Evolutionary conservation across 129 eudicot genomes (phyloP), one percentile per base, ranked within the genome.

Genomic region (Sambucus nigra): DNA sequence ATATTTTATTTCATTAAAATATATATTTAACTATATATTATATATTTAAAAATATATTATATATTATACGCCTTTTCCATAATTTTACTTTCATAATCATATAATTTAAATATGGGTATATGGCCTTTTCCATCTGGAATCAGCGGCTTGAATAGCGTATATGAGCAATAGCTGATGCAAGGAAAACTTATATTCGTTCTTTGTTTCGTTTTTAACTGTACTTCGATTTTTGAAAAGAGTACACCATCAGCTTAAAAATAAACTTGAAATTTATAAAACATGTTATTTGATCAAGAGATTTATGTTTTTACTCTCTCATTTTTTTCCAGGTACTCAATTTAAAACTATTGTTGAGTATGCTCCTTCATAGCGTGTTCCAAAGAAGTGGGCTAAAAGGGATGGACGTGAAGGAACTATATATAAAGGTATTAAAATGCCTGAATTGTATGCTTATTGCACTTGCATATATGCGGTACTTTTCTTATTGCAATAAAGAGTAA

Each of bases 351-450:
- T 88, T 52, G 96, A 88, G 72, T 88, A 83, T 72, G 87, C 96
- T 21, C 96, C 96, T 77, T 88, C 96, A 42, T 94, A 88, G 45
- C 86, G 91, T 58, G 89, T 83, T 70, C 96, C 96, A 57, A 80
- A 77, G 71, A 84, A 66, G 53, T 80, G 76, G 79, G 60, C 78
- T 17, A 88, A 83, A 72, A 83, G 72, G 75, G 96, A 88, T 77
- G 96, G 94, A 14, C 87, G 94, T 52, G 94, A 83, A 72, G 96
- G 94, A 60, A 80, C 94, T 46, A 77, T 88, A 59, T 69, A 69
- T 53, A 80, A 77, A 77, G 96, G 96, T 88, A 72, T 48, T 51
- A 20, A 56, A 48, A 47, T 32, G 53, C 19, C 60, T 48, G 27
- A 38, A 4, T 40, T 25, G 26, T 61, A 23, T 44, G 12, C 56